These are phyloP conservation scores for Phascolomyces articulosus DNA, from an alignment of 371 early-diverging fungal species.

Conservation along the genomic window DNA sequence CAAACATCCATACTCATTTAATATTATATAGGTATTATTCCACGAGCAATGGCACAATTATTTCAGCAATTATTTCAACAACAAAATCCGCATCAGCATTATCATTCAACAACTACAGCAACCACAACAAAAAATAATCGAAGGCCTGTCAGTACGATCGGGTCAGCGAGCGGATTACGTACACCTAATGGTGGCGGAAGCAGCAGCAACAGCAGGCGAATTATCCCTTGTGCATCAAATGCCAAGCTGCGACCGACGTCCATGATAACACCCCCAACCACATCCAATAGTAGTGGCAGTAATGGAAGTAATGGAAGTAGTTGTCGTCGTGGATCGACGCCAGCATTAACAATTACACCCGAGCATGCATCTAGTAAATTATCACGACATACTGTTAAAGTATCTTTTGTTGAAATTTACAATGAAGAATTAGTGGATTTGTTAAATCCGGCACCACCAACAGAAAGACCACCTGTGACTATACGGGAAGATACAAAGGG, in stretches of 20 bases:
- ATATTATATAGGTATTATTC: slow-evolving; percentile 76
- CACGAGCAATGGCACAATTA: slow-evolving; percentile 81
- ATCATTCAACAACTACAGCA: not conserved
- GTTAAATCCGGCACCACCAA: slow-evolving; percentile 59
- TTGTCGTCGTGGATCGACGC: not conserved
- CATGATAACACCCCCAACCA: slow-evolving; percentile 13
- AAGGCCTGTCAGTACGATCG: slow-evolving; percentile 1
- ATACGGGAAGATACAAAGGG: slow-evolving; percentile 94
- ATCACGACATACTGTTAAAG: slow-evolving; percentile 52
- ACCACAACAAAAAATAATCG: not conserved
- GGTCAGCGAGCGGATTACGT: not conserved
- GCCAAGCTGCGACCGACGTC: slow-evolving; percentile 17
- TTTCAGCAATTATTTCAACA: slow-evolving; percentile 52
- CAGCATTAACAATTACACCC: not conserved
- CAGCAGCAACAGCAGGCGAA: not conserved
- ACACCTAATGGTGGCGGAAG: not conserved
- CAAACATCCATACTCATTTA: too few relatives aligned
- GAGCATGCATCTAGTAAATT: slow-evolving; percentile 10
- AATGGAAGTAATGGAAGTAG: not conserved
- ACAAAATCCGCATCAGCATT: not conserved
- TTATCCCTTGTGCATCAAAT: not conserved
- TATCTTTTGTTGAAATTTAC: slow-evolving; percentile 94
- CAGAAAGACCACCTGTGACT: slow-evolving; percentile 66
- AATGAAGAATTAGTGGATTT: slow-evolving; percentile 97
- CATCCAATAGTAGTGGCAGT: slow-evolving; percentile 1